Percentiles rank a stretch among this genome's conserved stretches.
phyloP scores from a whole-genome alignment of 306 rosid genomes.

The Luffa acutangula region DNA sequence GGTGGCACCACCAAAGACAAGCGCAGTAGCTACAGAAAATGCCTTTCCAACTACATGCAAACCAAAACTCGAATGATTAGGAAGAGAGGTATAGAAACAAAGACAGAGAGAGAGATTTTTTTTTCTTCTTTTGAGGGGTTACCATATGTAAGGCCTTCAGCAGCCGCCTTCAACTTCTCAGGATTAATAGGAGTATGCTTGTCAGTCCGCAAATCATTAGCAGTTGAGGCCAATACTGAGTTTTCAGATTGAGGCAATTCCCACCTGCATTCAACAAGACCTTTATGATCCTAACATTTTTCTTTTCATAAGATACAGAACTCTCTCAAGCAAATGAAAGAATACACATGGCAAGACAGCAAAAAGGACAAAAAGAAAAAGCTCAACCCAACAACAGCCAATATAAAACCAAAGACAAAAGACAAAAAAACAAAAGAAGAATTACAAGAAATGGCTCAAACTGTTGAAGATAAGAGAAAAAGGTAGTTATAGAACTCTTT shows the following conservation, averaged over 20 bases:
- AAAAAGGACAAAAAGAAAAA: background rate
- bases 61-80: conserved; percentile 1
- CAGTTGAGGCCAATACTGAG: conserved; percentile 61
- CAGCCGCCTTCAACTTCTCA: conserved; percentile 81
- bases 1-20: conserved; percentile 69
- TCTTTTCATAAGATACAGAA: background rate
- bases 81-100: background rate
- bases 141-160: conserved; percentile 72
- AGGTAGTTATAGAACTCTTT: background rate
- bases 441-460: background rate
- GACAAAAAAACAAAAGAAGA: background rate
- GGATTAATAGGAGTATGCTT: conserved; percentile 36
- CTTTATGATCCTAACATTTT: background rate
- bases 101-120: background rate
- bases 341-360: background rate
- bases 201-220: conserved; percentile 72
- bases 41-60: conserved; percentile 67
- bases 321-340: background rate
- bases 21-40: conserved; percentile 61
- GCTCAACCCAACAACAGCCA: background rate
- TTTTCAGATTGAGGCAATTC: conserved; percentile 33
- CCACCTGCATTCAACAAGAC: conserved; percentile 46
- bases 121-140: conserved; percentile 5
- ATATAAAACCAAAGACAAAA: background rate
- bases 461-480: background rate